phyloP scores from a whole-genome alignment of 371 early-diverging fungal genomes.

The Haplosporangium sp. region DNA sequence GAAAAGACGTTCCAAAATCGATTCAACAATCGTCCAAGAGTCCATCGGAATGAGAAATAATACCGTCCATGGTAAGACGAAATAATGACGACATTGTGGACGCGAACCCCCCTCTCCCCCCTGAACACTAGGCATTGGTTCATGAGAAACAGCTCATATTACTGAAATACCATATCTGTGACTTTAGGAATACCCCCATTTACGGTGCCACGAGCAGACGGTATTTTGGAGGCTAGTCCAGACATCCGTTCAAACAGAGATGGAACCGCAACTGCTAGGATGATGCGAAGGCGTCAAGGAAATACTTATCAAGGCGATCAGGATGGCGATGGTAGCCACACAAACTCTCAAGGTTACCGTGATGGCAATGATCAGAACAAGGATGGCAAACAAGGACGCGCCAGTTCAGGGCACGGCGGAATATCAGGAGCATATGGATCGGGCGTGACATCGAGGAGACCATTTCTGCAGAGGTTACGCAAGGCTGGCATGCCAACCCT shows the following conservation, averaged over 20 bases:
- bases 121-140: too few species aligned
- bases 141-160: too few species aligned
- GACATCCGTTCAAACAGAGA: conserved; percentile 8
- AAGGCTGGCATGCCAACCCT: conserved; percentile 25
- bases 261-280: conserved; percentile 23
- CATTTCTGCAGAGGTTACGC: conserved; percentile 28
- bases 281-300: conserved; percentile 39
- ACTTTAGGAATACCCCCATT: conserved; percentile 45
- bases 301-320: conserved; percentile 23
- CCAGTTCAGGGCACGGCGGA: not conserved
- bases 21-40: conserved; percentile 26
- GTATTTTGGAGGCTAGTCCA: conserved; percentile 37
- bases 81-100: not conserved
- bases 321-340: conserved; percentile 42
- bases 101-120: not conserved
- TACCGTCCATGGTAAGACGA: conserved; percentile 40
- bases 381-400: not conserved
- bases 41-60: conserved; percentile 14
- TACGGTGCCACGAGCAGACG: conserved; percentile 51
- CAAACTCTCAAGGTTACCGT: conserved; percentile 31
- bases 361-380: conserved; percentile 13
- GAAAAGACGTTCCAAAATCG: conserved; percentile 16
- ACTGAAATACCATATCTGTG: not conserved
- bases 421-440: conserved; percentile 4
- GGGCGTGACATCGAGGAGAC: conserved; percentile 12